Percentiles rank a stretch among this genome's conserved stretches.
Evolutionary conservation across 352 stramenopile genomes (phyloP).

Genomic region (Globisporangium iwayamae): DNA sequence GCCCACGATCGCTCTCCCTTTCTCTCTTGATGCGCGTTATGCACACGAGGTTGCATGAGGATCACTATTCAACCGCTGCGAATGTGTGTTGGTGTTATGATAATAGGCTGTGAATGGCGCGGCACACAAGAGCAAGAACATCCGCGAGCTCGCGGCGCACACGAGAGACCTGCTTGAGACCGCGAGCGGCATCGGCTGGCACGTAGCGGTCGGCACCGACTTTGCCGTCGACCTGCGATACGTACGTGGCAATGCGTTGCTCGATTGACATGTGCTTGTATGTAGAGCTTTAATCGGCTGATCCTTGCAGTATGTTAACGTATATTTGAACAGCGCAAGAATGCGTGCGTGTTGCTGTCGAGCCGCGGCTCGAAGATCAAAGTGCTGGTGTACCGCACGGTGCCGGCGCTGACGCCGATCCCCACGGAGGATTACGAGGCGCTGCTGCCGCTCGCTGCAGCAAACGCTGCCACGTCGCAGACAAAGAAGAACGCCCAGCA

Average conservation of each 20-base stretch:
- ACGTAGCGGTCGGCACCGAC: conserved; percentile 61
- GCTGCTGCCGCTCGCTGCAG: conserved; percentile 7
- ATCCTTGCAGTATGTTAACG: background rate
- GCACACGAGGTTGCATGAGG: background rate
- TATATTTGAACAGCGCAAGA: conserved; percentile 43
- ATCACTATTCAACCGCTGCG: background rate
- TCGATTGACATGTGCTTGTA: background rate
- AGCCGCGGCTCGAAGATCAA: conserved; percentile 65
- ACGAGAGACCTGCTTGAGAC: conserved; percentile 40
- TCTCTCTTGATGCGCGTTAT: background rate
- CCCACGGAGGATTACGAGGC: conserved; percentile 34
- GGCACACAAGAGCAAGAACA: conserved; percentile 48
- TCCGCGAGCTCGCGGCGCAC: conserved; percentile 49
- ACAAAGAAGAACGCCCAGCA: conserved; percentile 27
- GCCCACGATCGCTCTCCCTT: background rate
- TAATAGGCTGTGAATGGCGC: conserved; percentile 47
- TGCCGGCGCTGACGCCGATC: conserved; percentile 26
- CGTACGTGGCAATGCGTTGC: conserved; percentile 27
- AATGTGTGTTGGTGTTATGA: background rate
- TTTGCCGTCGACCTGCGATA: conserved; percentile 78
- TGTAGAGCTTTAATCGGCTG: too few relatives aligned
- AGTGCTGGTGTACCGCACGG: conserved; percentile 71
- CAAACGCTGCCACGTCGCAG: background rate
- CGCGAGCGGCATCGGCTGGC: conserved; percentile 55
- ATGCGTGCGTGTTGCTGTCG: conserved; percentile 57